phyloP scores from a whole-genome alignment of 352 stramenopile genomes.

The Pythium vanterpoolii region DNA sequence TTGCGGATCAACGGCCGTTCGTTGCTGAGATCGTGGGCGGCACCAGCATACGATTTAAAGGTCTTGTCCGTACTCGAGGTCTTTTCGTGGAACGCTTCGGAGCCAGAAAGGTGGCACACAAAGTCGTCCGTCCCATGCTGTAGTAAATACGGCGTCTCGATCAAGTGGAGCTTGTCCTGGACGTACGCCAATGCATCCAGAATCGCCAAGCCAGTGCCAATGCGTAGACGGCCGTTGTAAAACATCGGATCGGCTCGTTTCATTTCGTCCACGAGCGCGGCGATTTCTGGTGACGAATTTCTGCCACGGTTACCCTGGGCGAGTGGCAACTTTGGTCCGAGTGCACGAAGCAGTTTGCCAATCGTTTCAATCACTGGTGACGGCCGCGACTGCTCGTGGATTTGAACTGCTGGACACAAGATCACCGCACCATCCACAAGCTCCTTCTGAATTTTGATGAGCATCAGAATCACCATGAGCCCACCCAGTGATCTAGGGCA shows the following conservation, averaged over 20 bases:
- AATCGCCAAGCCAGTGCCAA: conserved; percentile 70
- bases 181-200: conserved; percentile 56
- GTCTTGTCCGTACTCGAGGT: conserved; percentile 64
- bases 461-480: conserved; percentile 56
- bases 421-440: conserved; percentile 72
- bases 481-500: conserved; percentile 77
- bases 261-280: conserved; percentile 43
- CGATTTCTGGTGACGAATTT: conserved; percentile 62
- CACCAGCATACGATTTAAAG: conserved; percentile 58
- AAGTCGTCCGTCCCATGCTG: conserved; percentile 68
- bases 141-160: conserved; percentile 74
- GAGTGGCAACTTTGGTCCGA: conserved; percentile 66
- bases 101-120: conserved; percentile 69
- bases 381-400: conserved; percentile 52
- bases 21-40: conserved; percentile 67
- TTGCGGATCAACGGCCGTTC: conserved; percentile 63
- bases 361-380: conserved; percentile 41
- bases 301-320: conserved; percentile 52
- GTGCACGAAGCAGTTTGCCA: conserved; percentile 46
- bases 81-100: conserved; percentile 48
- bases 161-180: conserved; percentile 50
- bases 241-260: conserved; percentile 66
- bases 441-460: conserved; percentile 39
- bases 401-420: conserved; percentile 64
- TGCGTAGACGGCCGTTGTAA: conserved; percentile 66